Base-by-base conservation (phyloP, 1,284 basidiomycete species). In the Athelia sp. region DNA sequence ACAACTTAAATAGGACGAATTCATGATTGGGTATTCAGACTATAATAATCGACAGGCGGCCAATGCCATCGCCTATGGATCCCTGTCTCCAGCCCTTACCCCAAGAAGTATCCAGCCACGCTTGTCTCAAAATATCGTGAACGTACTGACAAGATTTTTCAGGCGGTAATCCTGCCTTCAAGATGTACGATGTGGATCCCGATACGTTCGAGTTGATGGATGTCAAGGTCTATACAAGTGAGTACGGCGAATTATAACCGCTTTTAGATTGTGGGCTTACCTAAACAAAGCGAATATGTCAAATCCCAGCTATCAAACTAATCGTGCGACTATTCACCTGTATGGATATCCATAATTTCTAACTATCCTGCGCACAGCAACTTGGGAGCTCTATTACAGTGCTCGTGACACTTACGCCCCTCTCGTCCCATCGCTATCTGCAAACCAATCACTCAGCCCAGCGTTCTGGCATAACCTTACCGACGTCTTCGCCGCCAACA, bases 401-500 rank as follows among this genome's bases (percentile, higher is more conserved):
- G 81, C 80, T 1, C 73, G 81, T 3, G 62, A 68, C 21, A 65
- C 68, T 10, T 84, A 78, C 52, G 76, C 74, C 0, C 64, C 75
- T 15, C 65, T 73, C 6, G 72, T 74, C 34, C 65, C 69, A 50
- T 56, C 62, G 4, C 53, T 63, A 18, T 17, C 48, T 4, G 58
- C 58, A 44, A 53, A 31, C 19, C 57, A 59, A 2, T 54, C 66
- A 3, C 63, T 75, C 15, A 63, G 65, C 48, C 72, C 78, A 2
- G 61, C 72, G 10, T 84, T 84, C 65, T 84, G 82, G 82, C 81
- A 84, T 56, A 64, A 68, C 49, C 67, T 83, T 3, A 82, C 81
- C 0, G 78, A 81, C 52, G 75, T 70, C 0, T 79, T 82, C 51
- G 71, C 65, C 46, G 52, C 60, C 14, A 75, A 82, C 54, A 71